Evolutionary conservation across 306 rosid genomes (phyloP), one percentile per base, ranked within the genome.

Genomic region (Neltuma alba): DNA sequence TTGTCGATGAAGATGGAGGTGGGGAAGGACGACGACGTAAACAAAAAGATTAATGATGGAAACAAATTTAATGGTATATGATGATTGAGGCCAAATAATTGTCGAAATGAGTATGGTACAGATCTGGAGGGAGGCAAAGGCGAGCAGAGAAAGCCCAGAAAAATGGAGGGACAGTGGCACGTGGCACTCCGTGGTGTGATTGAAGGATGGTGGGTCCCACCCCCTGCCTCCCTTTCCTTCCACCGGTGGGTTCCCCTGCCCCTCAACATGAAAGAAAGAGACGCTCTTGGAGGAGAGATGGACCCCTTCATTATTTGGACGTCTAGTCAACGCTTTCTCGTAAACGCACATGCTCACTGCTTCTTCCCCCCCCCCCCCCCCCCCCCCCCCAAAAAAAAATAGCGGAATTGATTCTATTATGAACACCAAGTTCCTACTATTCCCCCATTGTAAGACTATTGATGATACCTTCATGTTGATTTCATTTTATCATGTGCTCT

Each of bases 131-230:
- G 67, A 61, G 33, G 30, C 9, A 61, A 31, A 61, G 30, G 30
- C 30, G 67, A 13, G n/a, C n/a, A 15, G 30, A 40, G 44, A 62
- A 31, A 14, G 41, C 41, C 41, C 41, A 30, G 44, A 64, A 34
- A 64, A 33, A 20, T 6, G 41, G 20, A 77, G 63, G 37, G 77
- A 79, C 89, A 80, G 25, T 27, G 69, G 70, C 84, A 85, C 78
- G 82, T 82, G 88, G 76, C 63, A 30, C 42, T 28, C 30, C 62
- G 23, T 62, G 58, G 42, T 38, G 63, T 73, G 34, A 77, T 55
- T 81, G 80, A 83, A 6, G 36, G 44, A 6, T 23, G 30, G 52
- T 6, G 67, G 40, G 41, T 30, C 72, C 62, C 72, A 37, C 7
- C 0, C 34, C 7, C 8, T 14, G 40, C 15, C 18, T 66, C 18